Evolutionary conservation across 1,284 basidiomycete genomes (phyloP).

Genomic region (Irpex sp.): DNA sequence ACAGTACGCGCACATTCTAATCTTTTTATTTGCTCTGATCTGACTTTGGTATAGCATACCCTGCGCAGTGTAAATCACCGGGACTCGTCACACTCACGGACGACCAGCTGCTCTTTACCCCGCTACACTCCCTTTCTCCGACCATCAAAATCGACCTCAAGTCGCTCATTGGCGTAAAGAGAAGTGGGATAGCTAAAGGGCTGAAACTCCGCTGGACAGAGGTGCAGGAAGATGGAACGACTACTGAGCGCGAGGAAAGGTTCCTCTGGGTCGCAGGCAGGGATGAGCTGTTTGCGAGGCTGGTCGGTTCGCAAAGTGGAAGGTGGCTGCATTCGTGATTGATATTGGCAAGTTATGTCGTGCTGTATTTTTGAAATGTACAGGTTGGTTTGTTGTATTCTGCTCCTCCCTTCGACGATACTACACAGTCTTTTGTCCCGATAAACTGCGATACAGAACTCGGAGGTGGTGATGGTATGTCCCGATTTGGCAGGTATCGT

Average conservation of each 20-base stretch:
- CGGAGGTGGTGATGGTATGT: not conserved
- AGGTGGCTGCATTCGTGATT: slow-evolving; percentile 32
- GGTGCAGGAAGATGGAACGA: slow-evolving; percentile 20
- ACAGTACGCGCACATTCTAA: slow-evolving; percentile 30
- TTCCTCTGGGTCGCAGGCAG: slow-evolving; percentile 56
- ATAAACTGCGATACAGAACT: no score
- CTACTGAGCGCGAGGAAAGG: slow-evolving; percentile 39
- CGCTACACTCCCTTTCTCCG: slow-evolving; percentile 40
- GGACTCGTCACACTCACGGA: slow-evolving; percentile 55
- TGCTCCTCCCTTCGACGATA: not conserved
- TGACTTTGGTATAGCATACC: slow-evolving; percentile 41
- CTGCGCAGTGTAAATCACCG: slow-evolving; percentile 49
- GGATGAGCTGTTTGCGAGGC: slow-evolving; percentile 60
- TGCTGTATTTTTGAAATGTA: not conserved
- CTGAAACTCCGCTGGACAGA: slow-evolving; percentile 43
- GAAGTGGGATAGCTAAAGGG: slow-evolving; percentile 45
- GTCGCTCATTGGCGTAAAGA: slow-evolving; percentile 52
- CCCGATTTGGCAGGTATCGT: slow-evolving; percentile 11
- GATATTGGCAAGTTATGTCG: not conserved
- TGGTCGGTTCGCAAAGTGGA: slow-evolving; percentile 45
- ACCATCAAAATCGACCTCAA: slow-evolving; percentile 41
- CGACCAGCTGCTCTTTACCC: slow-evolving; percentile 46
- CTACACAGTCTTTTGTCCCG: not conserved
- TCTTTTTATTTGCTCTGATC: slow-evolving; percentile 6
- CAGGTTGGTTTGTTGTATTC: not conserved